Evolutionary conservation across 129 eudicot genomes (phyloP).

Genomic region (Kitagawia praeruptora): DNA sequence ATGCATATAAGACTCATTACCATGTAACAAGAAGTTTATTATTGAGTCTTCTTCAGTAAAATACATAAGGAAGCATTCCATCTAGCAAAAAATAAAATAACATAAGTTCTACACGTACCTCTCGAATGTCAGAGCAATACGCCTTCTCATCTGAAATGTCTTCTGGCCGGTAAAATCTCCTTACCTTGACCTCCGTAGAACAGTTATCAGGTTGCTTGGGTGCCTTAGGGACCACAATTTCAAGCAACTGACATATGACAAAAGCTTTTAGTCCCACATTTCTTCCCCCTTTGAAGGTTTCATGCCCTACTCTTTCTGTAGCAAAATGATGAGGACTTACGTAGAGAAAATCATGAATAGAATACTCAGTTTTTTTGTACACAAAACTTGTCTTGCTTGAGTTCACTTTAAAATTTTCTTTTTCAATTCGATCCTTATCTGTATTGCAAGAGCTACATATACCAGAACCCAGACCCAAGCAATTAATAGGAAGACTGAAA

Average conservation of each 20-base stretch:
- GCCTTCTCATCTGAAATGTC: conserved; percentile 82
- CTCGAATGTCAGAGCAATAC: conserved; percentile 81
- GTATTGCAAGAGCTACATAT: conserved; percentile 52
- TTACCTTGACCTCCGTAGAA: conserved; percentile 39
- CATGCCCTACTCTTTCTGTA: conserved; percentile 39
- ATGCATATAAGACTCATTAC: background rate
- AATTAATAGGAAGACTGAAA: conserved; percentile 42
- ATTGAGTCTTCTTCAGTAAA: background rate
- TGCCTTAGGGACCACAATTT: conserved; percentile 35
- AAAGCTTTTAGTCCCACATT: conserved; percentile 85
- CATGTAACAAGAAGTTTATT: background rate
- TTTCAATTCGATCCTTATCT: conserved; percentile 27
- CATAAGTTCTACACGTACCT: conserved; percentile 38
- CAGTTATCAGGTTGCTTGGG: conserved; percentile 31
- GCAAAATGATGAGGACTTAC: conserved; percentile 55
- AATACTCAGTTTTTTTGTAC: conserved; percentile 47
- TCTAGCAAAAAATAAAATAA: background rate
- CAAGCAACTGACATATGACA: conserved; percentile 70
- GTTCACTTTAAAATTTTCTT: conserved; percentile 31
- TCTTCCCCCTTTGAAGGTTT: conserved; percentile 62
- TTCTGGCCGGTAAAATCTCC: conserved; percentile 90
- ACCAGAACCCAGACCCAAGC: conserved; percentile 77
- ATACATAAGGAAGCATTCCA: background rate
- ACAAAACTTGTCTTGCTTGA: conserved; percentile 41
- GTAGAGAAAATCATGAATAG: conserved; percentile 61